phyloP scores from a whole-genome alignment of 805 yeast species.

The Kodamaea hsintzibuensis region DNA sequence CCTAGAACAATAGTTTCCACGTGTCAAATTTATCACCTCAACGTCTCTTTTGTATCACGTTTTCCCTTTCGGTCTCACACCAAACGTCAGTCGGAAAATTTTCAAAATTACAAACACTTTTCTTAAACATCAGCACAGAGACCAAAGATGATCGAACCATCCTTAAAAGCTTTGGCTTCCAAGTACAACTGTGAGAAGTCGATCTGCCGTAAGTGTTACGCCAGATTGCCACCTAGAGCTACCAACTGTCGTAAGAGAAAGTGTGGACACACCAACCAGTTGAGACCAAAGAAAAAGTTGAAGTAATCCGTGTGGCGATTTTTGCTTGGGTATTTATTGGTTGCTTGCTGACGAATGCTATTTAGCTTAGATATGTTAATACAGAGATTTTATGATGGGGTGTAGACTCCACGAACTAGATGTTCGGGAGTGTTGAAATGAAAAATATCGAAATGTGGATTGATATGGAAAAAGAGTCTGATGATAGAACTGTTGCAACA shows the following conservation, averaged over 20 bases:
- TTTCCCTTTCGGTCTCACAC: not conserved
- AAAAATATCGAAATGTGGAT: too few species aligned
- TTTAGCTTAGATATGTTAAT: constrained; percentile 11
- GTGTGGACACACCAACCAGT: constrained; percentile 99
- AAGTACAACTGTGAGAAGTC: constrained; percentile 99
- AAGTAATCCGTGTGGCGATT: constrained; percentile 55
- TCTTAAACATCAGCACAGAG: constrained; percentile 8
- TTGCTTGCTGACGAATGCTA: not conserved
- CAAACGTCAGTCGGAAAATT: constrained; percentile 6
- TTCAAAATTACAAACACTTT: constrained; percentile 2
- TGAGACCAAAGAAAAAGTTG: constrained; percentile 99
- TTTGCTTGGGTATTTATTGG: constrained; percentile 1
- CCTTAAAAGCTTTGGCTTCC: constrained; percentile 97
- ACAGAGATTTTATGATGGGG: constrained; percentile 9
- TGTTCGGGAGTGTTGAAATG: too few species aligned
- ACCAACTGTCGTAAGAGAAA: constrained; percentile 99
- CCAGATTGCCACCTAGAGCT: constrained; percentile 99
- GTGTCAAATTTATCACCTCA: constrained; percentile 1
- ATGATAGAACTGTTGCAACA: too few species aligned
- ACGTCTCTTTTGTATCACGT: constrained; percentile 1
- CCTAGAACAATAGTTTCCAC: not conserved
- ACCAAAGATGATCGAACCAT: constrained; percentile 88
- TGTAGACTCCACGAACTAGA: not conserved
- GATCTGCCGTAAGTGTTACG: constrained; percentile 99
- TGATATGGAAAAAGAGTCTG: too few species aligned